Evolutionary conservation across 2,329 filamentous ascomycete species (phyloP).

Genomic region (Diplodia scrobiculata): DNA sequence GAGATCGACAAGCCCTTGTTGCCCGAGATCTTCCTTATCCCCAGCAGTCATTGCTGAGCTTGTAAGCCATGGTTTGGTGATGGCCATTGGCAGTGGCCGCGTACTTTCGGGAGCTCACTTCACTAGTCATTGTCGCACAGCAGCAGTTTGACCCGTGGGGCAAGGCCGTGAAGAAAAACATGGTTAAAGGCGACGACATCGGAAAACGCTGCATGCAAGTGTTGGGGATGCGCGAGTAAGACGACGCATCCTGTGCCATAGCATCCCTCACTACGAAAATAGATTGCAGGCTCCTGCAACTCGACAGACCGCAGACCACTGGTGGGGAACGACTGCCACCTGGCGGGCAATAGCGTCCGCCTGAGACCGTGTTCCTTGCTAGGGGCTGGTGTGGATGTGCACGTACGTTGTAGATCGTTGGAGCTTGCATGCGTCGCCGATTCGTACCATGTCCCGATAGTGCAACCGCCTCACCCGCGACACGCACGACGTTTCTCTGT

Average conservation of each 20-base stretch:
- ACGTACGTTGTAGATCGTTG: slow-evolving; percentile 3
- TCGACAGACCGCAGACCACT: background rate
- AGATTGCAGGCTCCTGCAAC: background rate
- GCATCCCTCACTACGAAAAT: slow-evolving; percentile 9
- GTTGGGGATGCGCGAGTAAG: background rate
- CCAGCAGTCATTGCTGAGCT: background rate
- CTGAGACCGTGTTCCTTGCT: background rate
- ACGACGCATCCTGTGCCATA: background rate
- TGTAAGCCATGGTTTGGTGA: background rate
- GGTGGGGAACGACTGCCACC: background rate
- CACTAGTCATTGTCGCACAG: background rate
- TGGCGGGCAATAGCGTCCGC: background rate
- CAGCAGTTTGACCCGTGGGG: background rate
- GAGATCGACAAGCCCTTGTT: background rate
- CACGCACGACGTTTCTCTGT: background rate
- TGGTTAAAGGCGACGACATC: background rate
- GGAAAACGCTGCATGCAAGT: background rate
- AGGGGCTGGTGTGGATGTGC: background rate
- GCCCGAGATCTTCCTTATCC: background rate
- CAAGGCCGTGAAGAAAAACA: slow-evolving; percentile 11
- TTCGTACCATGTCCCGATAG: background rate
- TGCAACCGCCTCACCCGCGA: background rate
- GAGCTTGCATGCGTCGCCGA: background rate
- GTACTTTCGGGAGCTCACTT: background rate
- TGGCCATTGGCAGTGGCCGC: background rate